Conservation (phyloP, 2,329 filamentous ascomycete species). For the Talaromyces sp. region DNA sequence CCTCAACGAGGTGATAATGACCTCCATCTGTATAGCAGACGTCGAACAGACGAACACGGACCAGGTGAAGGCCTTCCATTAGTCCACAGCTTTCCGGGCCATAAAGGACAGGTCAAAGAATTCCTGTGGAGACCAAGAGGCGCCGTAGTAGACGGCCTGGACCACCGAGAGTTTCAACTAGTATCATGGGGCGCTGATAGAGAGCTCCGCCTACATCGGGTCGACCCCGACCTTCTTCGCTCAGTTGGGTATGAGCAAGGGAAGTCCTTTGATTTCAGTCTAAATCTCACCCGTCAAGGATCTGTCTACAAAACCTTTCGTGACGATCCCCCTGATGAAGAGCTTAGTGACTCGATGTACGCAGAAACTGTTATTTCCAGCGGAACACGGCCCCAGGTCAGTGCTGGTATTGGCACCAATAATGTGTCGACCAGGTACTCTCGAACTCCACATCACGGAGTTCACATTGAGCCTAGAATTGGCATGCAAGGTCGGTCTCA, state of each 20-base stretch:
- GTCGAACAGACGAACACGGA: constrained; percentile 36
- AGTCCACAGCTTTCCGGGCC: constrained; percentile 49
- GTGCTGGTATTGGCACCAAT: constrained; percentile 39
- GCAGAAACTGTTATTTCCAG: constrained; percentile 26
- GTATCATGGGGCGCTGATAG: constrained; percentile 90
- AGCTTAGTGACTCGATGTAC: constrained; percentile 46
- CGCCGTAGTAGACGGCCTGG: constrained; percentile 59
- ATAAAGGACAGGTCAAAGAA: constrained; percentile 69
- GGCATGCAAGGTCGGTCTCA: constrained; percentile 45
- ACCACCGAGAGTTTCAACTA: constrained; percentile 84
- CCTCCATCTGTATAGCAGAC: constrained; percentile 75
- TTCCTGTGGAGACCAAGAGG: constrained; percentile 85
- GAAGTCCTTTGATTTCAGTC: constrained; percentile 54
- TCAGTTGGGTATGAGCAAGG: constrained; percentile 70
- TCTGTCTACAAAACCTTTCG: constrained; percentile 82
- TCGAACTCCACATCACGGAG: constrained; percentile 39
- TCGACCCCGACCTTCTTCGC: constrained; percentile 59
- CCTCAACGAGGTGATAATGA: constrained; percentile 82
- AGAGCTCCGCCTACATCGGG: constrained; percentile 69
- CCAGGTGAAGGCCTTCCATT: constrained; percentile 32
- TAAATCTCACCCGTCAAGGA: constrained; percentile 74
- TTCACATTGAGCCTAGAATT: constrained; percentile 42
- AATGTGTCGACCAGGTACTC: constrained; percentile 49
- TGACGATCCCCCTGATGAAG: constrained; percentile 57
- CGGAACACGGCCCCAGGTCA: constrained; percentile 16